Evolutionary conservation across 805 yeast genomes (phyloP), one percentile per base, ranked within the genome.

Genomic region (Nakazawaea molendinolei): DNA sequence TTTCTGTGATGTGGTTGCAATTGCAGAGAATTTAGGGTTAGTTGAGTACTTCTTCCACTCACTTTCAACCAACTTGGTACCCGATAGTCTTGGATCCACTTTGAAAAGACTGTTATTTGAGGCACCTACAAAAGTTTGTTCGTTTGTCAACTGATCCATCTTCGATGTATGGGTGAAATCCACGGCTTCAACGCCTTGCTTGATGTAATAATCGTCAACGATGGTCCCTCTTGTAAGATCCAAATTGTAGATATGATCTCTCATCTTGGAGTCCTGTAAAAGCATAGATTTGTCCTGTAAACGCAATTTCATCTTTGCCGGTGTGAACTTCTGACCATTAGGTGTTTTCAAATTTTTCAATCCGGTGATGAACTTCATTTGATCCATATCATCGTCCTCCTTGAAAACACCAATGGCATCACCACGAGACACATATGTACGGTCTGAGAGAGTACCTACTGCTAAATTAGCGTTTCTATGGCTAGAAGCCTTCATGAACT

Each of bases 201-300:
- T 49, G 15, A 82, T 65, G 23, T 69, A 60, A 92, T 95, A 87
- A 51, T 85, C 92, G 52, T 87, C 95, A n/a, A 87, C 81, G 36
- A 87, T 69, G 50, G 78, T 65, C 10, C 95, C 96, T 39, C 76
- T 69, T 50, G 74, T 82, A 33, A 87, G 57, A 60, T 87, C 96
- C 86, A 86, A 72, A 46, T 75, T 72, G 59, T 69, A 84, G 32
- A 87, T 53, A 21, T 63, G 67, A 28, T 65, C 60, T 16, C 50
- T 49, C 27, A 67, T 58, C 4, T 55, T 50, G 2, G 65, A 61
- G 49, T 74, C 77, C 48, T 80, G 85, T 46, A 87, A 51, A 20
- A 87, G 64, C 68, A 87, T 67, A 0, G 74, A 56, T 18, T 74
- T 63, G 58, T 87, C 96, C 45, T 76, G 78, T 48, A 74, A 73